A percentile compares a stretch with the other conserved stretches of the same genome.
phyloP scores from a whole-genome alignment of 331 rosid genomes.

The Malus hybrid region DNA sequence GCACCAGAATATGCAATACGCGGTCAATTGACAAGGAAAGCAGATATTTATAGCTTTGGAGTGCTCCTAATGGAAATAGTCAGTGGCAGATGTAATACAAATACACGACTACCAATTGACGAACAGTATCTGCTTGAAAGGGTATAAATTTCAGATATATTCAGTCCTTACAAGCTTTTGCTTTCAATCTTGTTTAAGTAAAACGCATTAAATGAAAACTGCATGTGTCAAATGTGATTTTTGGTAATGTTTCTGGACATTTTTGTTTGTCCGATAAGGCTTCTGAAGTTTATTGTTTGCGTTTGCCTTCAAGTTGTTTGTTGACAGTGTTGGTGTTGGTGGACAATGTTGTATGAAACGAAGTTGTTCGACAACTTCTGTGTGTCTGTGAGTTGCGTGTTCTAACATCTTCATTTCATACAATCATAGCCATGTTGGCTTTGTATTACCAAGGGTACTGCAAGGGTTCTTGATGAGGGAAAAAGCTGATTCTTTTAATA shows the following conservation, averaged over 20 bases:
- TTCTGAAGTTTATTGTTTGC: background rate
- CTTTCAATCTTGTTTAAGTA: background rate
- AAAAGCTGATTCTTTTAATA: background rate
- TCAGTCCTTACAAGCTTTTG: background rate
- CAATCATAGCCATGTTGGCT: background rate
- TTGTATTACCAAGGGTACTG: background rate
- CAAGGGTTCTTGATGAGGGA: background rate
- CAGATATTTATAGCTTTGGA: constrained; percentile 87
- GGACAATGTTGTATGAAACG: background rate
- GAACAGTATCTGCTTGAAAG: constrained; percentile 84
- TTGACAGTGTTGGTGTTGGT: background rate
- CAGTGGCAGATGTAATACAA: constrained; percentile 78
- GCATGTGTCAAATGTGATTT: background rate
- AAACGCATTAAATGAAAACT: background rate
- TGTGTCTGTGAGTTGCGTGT: background rate
- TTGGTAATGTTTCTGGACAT: too few species aligned
- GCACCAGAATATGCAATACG: constrained; percentile 93
- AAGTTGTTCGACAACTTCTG: background rate
- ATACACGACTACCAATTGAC: constrained; percentile 51
- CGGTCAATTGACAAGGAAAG: constrained; percentile 76
- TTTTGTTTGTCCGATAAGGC: background rate
- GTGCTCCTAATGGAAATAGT: constrained; percentile 85
- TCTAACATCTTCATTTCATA: background rate
- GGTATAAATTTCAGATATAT: constrained; percentile 34
- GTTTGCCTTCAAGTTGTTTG: background rate